phyloP scores from a whole-genome alignment of 768 basidiomycete species.

The Leccinellum luteum region DNA sequence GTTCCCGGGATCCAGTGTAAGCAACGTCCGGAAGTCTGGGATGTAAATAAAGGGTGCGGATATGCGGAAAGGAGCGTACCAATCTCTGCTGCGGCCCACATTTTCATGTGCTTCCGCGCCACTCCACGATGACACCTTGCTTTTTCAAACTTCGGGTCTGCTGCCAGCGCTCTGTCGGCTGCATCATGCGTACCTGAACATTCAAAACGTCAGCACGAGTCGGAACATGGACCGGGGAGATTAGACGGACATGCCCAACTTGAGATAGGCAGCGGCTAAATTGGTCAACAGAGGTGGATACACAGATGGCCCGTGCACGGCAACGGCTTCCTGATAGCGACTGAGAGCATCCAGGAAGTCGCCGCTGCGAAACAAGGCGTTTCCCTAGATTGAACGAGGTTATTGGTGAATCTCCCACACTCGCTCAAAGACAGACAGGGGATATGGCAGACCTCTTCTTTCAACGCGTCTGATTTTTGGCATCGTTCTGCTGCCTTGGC shows the following conservation, averaged over 20 bases:
- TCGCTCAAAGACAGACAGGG: not conserved
- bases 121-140: slow-evolving; percentile 35
- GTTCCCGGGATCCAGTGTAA: slow-evolving; percentile 28
- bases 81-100: slow-evolving; percentile 15
- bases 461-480: slow-evolving; percentile 25
- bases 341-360: slow-evolving; percentile 38
- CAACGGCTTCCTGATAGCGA: slow-evolving; percentile 40
- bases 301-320: slow-evolving; percentile 31
- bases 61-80: slow-evolving; percentile 18
- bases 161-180: slow-evolving; percentile 25
- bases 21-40: slow-evolving; percentile 29
- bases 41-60: not conserved
- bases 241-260: slow-evolving; percentile 35
- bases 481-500: slow-evolving; percentile 19
- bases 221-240: not conserved
- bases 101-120: slow-evolving; percentile 31
- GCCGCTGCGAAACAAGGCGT: slow-evolving; percentile 38
- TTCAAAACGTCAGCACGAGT: not conserved
- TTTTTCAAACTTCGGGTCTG: slow-evolving; percentile 32
- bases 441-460: slow-evolving; percentile 26
- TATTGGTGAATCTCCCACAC: not conserved
- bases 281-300: slow-evolving; percentile 40
- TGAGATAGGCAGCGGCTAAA: slow-evolving; percentile 41
- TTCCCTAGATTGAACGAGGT: slow-evolving; percentile 38
- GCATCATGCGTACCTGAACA: slow-evolving; percentile 29